Base-by-base conservation (phyloP, 2,329 filamentous ascomycete genomes). In the Pseudocercospora pini-densiflorae region DNA sequence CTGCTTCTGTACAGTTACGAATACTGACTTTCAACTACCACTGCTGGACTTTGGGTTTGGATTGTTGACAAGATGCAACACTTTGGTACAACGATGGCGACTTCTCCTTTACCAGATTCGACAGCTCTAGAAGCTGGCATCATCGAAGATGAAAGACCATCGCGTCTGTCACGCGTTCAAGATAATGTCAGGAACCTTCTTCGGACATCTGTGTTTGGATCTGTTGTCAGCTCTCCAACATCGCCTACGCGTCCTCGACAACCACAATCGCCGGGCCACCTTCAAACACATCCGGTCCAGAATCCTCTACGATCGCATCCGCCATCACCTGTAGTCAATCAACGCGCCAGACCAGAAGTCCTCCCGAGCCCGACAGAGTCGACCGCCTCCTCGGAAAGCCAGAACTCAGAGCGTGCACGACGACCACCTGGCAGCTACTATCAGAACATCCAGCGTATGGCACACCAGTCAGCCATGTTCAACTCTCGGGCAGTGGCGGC, bases 151-250 rank as follows among this genome's bases (percentile, higher is more conserved):
- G 63, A 70, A 16, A 58, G 55, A 49, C 72, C 73, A 27, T 68
- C 75, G 33, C 72, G 71, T 36, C 61, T 71, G 8, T 70, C 70
- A 21, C 59, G 67, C 23, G 74, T 78, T 1, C 74, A 77, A 63
- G 74, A 76, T 64, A 77, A 75, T 65, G 75, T 78, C 43, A 70
- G 76, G 55, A 71, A 76, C 59, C 72, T 77, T 21, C 70, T 78
- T 3, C 69, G 75, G 24, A 67, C 68, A 51, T 77, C 75, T 19
- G 67, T 76, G 27, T 71, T 75, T 43, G 72, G 70, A 31, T 69
- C 68, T 31, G 67, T 70, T 1, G 68, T 67, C 45, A 70, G 62
- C 64, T 69, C 69, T 5, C 66, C 69, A 61, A 67, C 68, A 43
- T 66, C 67, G 49, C 70, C 70, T 14, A 43, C 61, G 16, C 65